Evolutionary conservation across 768 basidiomycete species (phyloP).

Genomic region (Dentipellis fragilis): DNA sequence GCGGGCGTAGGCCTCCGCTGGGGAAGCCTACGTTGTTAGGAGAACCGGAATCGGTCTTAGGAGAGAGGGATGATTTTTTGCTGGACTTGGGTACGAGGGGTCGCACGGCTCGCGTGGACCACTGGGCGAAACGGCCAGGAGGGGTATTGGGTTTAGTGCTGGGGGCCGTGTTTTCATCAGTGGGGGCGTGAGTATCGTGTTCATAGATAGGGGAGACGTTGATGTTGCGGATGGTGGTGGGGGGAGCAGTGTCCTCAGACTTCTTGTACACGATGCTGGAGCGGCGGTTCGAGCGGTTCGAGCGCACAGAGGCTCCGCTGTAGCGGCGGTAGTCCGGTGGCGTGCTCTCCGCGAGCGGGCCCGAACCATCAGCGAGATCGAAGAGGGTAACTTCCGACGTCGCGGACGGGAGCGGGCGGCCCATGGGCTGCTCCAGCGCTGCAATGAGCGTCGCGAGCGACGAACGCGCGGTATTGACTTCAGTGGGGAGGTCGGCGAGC

Average conservation of each 20-base stretch:
- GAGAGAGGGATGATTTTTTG: slow-evolving; percentile 22
- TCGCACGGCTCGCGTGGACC: slow-evolving; percentile 40
- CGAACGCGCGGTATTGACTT: not conserved
- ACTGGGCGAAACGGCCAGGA: slow-evolving; percentile 27
- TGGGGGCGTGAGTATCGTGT: slow-evolving; percentile 15
- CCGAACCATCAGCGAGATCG: slow-evolving; percentile 28
- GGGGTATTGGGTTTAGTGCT: slow-evolving; percentile 6
- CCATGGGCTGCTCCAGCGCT: slow-evolving; percentile 7
- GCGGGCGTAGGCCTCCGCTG: slow-evolving; percentile 43
- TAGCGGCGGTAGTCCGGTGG: slow-evolving; percentile 36
- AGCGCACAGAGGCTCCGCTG: slow-evolving; percentile 13
- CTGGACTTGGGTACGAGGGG: slow-evolving; percentile 47
- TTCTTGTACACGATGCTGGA: slow-evolving; percentile 60
- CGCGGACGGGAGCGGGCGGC: slow-evolving; percentile 35
- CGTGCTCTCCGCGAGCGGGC: slow-evolving; percentile 54
- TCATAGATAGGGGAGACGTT: slow-evolving; percentile 59
- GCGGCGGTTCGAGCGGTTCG: slow-evolving; percentile 25
- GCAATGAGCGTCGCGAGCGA: slow-evolving; percentile 7
- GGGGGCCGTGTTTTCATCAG: slow-evolving; percentile 2
- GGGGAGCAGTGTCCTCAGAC: slow-evolving; percentile 31
- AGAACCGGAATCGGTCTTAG: slow-evolving; percentile 1
- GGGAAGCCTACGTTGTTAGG: slow-evolving; percentile 8
- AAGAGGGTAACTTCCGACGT: slow-evolving; percentile 55
- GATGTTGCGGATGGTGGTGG: slow-evolving; percentile 33
- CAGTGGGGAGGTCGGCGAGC: not conserved